Evolutionary conservation across 2,329 filamentous ascomycete genomes (phyloP).

Genomic region (Colletotrichum noveboracense): DNA sequence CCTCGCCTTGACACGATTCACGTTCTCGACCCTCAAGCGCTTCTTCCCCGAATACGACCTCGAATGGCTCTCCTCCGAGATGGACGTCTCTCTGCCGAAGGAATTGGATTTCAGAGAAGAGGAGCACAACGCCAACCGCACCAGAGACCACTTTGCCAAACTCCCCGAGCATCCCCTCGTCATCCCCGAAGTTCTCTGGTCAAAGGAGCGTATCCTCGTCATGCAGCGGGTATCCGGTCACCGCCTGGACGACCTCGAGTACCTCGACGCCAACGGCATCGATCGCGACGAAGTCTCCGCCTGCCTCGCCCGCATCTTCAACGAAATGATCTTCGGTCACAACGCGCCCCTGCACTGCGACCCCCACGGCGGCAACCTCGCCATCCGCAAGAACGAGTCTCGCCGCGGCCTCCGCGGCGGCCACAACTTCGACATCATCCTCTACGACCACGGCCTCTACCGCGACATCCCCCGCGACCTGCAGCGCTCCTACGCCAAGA

Average conservation of each 20-base stretch:
- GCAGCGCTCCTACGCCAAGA: constrained; percentile 88
- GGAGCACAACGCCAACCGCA: constrained; percentile 80
- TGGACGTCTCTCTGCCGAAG: constrained; percentile 88
- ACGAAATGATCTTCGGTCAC: constrained; percentile 98
- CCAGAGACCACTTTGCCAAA: constrained; percentile 79
- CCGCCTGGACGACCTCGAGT: constrained; percentile 87
- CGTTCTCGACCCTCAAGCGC: constrained; percentile 85
- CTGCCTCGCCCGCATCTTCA: constrained; percentile 89
- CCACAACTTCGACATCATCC: constrained; percentile 90
- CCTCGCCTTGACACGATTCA: constrained; percentile 83
- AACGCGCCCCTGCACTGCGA: constrained; percentile 93
- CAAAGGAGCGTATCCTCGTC: constrained; percentile 85
- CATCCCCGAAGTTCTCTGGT: constrained; percentile 89
- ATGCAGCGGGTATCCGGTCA: constrained; percentile 93
- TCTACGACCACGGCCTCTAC: constrained; percentile 97
- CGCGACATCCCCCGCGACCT: constrained; percentile 83
- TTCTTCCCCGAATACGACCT: constrained; percentile 99
- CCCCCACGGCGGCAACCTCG: constrained; percentile 94
- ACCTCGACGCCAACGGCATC: constrained; percentile 84
- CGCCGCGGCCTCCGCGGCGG: constrained; percentile 54
- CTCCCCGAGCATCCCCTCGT: constrained; percentile 80
- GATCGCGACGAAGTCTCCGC: constrained; percentile 96
- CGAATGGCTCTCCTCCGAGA: constrained; percentile 92
- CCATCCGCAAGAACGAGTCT: constrained; percentile 77
- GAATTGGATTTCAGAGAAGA: constrained; percentile 91